Evolutionary conservation across 306 rosid species (phyloP), one percentile per base, ranked within the genome.

Genomic region (Mimosa bimucronata): DNA sequence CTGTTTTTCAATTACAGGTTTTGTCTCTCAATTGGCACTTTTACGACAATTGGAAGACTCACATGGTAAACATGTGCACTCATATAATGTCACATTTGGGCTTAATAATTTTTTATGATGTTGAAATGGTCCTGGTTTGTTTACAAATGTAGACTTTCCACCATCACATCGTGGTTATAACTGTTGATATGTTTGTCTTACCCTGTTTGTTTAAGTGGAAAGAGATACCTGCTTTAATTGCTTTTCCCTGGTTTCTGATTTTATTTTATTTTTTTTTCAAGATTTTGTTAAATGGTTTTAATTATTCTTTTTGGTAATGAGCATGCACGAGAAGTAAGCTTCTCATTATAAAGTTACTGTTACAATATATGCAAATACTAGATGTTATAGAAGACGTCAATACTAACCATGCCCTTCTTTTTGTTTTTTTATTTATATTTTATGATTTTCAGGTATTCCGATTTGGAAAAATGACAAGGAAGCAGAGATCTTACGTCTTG

Each of bases 381-480:
- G 38, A 34, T 2, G n/a, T n/a, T n/a, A 34, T 34, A 34, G 38
- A 34, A 34, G 40, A 31, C 19, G 34, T 62, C n/a, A 61, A 28
- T 7, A 26, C 67, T 13, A 28, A 28, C n/a, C 5, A 5, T 28
- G 67, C 7, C 34, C 37, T 60, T 15, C n/a, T 48, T 48, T 48
- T 48, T 6, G 13, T 13, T 14, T 40, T 65, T 34, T 65, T 5
- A 79, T 70, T 53, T 48, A n/a, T 79, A 73, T 48, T 30, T 76
- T 76, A 5, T 76, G 45, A 73, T 66, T 88, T 89, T 71, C 89
- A 91, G 97, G 97, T 72, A 73, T 87, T 86, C 84, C 91, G n/a
- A 45, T 77, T 37, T 94, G 93, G 98, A 80, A 77, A 41, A 91
- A 94, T 55, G 97, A 94, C 83, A 88, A 90, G 75, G 97, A 94